Base-by-base conservation (phyloP, 2,329 filamentous ascomycete species). In the Cytospora schulzeri region DNA sequence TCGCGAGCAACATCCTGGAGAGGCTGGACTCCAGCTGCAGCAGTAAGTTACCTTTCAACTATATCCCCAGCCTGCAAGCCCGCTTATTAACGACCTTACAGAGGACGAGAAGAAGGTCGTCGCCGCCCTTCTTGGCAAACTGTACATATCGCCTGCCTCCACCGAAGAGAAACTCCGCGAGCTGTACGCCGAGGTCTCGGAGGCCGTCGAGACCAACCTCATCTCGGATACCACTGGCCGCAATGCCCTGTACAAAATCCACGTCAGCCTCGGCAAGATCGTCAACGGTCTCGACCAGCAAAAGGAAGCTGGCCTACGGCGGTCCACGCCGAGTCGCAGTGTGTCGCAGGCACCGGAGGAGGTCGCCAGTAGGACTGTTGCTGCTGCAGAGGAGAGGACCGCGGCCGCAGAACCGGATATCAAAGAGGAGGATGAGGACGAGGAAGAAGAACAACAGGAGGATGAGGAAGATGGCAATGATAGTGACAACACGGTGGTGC, bases 91-190 rank as follows among this genome's bases (percentile, higher is more conserved):
- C 56, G 33, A n/a, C 6, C 60, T 72, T 79, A 74, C 72, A 89
- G 90, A 91, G 74, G 93, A 97, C 68, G 93, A 97, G 76, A 92
- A 91, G 78, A 97, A 96, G 75, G 84, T 89, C 1, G 79, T 95
- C 12, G 87, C 91, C 31, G 85, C 88, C 0, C 85, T 97, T 56
- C 83, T 98, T 1, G 88, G 88, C 69, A 98, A 97, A 76, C 81
- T 97, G 2, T 88, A 93, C 73, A 83, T 98, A 56, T 88, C 89
- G 1, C 84, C 91, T 0, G 81, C 89, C 1, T 88, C 87, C 0
- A 81, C 81, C 0, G 82, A 87, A 67, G 80, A 84, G 26, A 86
- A 85, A 70, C 78, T 88, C 66, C 79, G 85, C 68, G 79, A 83
- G 48, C 72, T 86, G 41, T 88, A 89, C 74, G 79, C 82, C 35